A percentile compares a stretch with the other conserved stretches of the same genome.
Evolutionary conservation across 1,284 basidiomycete species (phyloP).

Genomic region (Apiotrichum porosum): DNA sequence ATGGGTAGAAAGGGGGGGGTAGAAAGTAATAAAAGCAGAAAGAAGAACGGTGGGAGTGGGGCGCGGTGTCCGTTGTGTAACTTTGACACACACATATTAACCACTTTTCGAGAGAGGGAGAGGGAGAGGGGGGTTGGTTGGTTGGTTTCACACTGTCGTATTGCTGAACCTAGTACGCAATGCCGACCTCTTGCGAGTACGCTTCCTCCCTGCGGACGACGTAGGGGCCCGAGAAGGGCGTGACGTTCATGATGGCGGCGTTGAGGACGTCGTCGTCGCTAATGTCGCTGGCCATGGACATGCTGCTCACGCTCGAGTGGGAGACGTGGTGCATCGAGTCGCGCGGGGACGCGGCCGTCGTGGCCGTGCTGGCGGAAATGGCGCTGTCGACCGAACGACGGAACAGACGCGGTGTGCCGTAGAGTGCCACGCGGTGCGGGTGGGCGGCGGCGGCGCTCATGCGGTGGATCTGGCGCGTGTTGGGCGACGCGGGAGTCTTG

Average conservation of each 20-base stretch:
- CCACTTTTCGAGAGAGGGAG: too few species aligned
- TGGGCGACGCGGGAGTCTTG: not conserved
- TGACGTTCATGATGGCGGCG: conserved; percentile 40
- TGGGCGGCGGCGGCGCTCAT: conserved; percentile 31
- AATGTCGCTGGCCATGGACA: conserved; percentile 11
- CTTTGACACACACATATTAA: too few species aligned
- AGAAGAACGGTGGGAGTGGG: too few species aligned
- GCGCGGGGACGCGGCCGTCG: not conserved
- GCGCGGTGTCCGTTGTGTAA: too few species aligned
- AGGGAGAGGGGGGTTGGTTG: too few species aligned
- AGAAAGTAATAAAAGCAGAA: too few species aligned
- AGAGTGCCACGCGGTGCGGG: conserved; percentile 40
- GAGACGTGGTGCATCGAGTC: not conserved
- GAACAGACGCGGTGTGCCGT: conserved; percentile 20
- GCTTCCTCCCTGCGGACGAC: conserved; percentile 9
- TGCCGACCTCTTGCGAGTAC: conserved; percentile 13
- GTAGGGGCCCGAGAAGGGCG: conserved; percentile 15
- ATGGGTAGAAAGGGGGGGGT: too few species aligned
- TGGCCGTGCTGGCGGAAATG: conserved; percentile 1
- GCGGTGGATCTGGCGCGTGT: conserved; percentile 6
- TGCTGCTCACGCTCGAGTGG: conserved; percentile 2
- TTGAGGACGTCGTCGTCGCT: conserved; percentile 41
- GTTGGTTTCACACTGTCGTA: too few species aligned
- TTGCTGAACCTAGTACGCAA: conserved; percentile 17
- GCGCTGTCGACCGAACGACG: not conserved